A percentile compares a stretch with the other conserved stretches of the same genome.
These are phyloP conservation scores for Stromatinia cepivora DNA, from an alignment of 2,329 filamentous ascomycete species.

Conservation along the genomic window DNA sequence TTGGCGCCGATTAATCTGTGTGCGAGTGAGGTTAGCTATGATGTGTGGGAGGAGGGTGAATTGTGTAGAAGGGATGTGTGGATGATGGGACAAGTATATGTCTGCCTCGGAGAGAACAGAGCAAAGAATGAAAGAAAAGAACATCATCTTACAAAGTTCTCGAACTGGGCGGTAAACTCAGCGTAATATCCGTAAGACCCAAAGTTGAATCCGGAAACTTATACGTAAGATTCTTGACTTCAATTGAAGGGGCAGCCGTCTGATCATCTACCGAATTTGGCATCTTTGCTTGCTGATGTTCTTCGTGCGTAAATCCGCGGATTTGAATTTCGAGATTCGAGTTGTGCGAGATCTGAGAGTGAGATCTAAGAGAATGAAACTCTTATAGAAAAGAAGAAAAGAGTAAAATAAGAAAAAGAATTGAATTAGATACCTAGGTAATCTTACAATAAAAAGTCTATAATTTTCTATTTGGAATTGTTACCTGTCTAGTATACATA, in stretches of 20 bases:
- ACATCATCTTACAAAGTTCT: constrained; percentile 67
- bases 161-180: constrained; percentile 50
- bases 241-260: constrained; percentile 50
- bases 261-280: constrained; percentile 25
- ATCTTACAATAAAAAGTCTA: neutral
- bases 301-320: too few species aligned
- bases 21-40: constrained; percentile 68
- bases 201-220: constrained; percentile 80
- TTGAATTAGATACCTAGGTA: neutral
- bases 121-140: neutral
- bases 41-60: fast-evolving
- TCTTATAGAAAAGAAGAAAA: too few species aligned
- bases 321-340: neutral
- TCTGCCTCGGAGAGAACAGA: too few species aligned
- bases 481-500: too few species aligned
- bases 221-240: constrained; percentile 78
- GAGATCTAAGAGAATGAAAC: too few species aligned
- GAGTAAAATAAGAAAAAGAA: neutral
- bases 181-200: constrained; percentile 72
- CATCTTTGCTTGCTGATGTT: neutral
- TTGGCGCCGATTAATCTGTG: constrained; percentile 87
- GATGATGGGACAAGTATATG: neutral
- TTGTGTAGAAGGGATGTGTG: neutral
- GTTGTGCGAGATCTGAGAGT: too few species aligned
- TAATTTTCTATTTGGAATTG: constrained; percentile 4